Conservation (phyloP, 73 alveolate genomes). For the Paramecium pentaurelia region DNA sequence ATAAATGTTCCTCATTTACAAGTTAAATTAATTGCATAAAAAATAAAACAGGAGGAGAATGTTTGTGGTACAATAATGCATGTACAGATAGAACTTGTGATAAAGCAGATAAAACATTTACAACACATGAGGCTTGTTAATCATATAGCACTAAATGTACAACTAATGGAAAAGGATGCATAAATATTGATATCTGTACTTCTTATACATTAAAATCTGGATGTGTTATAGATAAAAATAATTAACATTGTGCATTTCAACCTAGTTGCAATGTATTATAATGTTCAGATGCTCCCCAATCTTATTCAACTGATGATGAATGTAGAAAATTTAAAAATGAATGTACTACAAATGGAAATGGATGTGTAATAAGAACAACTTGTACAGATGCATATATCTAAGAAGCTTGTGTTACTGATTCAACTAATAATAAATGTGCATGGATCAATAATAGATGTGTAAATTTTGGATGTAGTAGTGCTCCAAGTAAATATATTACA, state of each 20-base stretch:
- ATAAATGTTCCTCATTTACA: neutral
- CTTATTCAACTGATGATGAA: neutral
- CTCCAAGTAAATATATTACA: neutral
- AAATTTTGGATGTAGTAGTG: neutral
- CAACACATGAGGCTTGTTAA: conserved; percentile 11
- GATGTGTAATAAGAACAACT: neutral
- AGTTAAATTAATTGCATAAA: neutral
- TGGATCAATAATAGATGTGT: conserved; percentile 24
- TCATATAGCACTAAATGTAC: neutral
- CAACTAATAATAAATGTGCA: neutral
- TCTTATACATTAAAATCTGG: neutral
- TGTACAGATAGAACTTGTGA: conserved; percentile 6
- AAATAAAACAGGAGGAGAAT: neutral
- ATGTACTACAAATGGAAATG: conserved; percentile 37
- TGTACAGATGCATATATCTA: neutral
- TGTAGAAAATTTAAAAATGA: neutral
- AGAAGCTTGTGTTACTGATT: conserved; percentile 27
- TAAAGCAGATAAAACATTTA: neutral
- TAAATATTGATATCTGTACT: neutral
- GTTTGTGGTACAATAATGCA: conserved; percentile 19
- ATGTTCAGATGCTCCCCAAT: neutral
- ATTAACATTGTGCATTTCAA: neutral
- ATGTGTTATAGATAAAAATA: neutral
- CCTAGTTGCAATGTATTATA: neutral
- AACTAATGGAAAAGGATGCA: conserved; percentile 25